A percentile compares a stretch with the other conserved stretches of the same genome.
Conservation (phyloP, 2,329 filamentous ascomycete genomes). For the Pseudonectria buxi region DNA sequence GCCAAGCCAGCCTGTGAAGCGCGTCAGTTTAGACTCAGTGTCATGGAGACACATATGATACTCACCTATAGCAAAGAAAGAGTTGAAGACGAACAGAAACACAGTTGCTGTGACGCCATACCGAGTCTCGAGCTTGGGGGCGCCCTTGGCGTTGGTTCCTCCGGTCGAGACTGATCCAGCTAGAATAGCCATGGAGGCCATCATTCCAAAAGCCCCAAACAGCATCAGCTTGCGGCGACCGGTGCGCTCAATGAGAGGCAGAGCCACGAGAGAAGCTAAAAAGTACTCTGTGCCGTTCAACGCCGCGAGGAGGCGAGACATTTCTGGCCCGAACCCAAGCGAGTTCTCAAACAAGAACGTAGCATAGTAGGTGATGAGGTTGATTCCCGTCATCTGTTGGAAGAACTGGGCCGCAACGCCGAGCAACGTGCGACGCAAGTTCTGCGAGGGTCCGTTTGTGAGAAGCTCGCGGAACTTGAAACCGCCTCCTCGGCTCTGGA, state of each 20-base stretch:
- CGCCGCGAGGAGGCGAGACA: slow-evolving; percentile 49
- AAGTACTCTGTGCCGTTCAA: slow-evolving; percentile 41
- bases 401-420: slow-evolving; percentile 21
- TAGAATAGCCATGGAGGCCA: slow-evolving; percentile 54
- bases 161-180: slow-evolving; percentile 26
- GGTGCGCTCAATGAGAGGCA: slow-evolving; percentile 41
- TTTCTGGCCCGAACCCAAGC: slow-evolving; percentile 37
- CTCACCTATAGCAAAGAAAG: slow-evolving; percentile 44
- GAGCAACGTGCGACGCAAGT: slow-evolving; percentile 31
- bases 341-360: slow-evolving; percentile 30
- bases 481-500: slow-evolving; percentile 24
- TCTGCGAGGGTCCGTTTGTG: slow-evolving; percentile 35
- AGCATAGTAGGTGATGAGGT: slow-evolving; percentile 30
- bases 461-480: slow-evolving; percentile 30
- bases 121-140: slow-evolving; percentile 18
- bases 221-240: slow-evolving; percentile 58
- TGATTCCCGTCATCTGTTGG: slow-evolving; percentile 24
- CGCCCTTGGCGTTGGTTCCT: slow-evolving; percentile 21
- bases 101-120: slow-evolving; percentile 28
- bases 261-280: slow-evolving; percentile 30
- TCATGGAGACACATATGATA: neutral
- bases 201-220: slow-evolving; percentile 58
- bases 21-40: too few relatives aligned
- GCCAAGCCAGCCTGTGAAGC: slow-evolving; percentile 43
- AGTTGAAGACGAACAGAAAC: slow-evolving; percentile 57